Percentiles rank a stretch among this genome's conserved stretches.
phyloP scores from a whole-genome alignment of 495 filamentous ascomycete species.

The Haplographium delicatum region DNA sequence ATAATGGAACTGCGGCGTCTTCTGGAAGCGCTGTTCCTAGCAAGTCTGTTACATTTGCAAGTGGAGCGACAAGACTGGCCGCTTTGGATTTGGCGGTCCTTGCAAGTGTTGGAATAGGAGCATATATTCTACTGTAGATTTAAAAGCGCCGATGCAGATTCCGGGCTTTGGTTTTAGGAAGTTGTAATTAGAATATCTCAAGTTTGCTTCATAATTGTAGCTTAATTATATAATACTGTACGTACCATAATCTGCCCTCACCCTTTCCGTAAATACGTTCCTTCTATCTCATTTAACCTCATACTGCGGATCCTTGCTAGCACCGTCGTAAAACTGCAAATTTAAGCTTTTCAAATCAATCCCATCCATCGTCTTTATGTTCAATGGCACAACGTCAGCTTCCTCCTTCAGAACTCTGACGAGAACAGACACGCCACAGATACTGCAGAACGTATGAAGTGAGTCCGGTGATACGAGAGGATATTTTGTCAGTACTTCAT shows the following conservation, averaged over 20 bases:
- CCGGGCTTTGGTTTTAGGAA: too few species aligned
- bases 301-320: slow-evolving; percentile 10
- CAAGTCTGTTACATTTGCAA: too few species aligned
- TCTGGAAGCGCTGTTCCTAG: too few species aligned
- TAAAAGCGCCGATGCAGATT: too few species aligned
- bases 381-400: slow-evolving; percentile 12
- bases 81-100: too few species aligned
- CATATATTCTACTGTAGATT: too few species aligned
- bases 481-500: slow-evolving; percentile 12
- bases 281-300: neutral
- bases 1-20: neutral
- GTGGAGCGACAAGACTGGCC: too few species aligned
- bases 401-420: slow-evolving; percentile 9
- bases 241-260: too few species aligned
- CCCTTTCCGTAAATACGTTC: neutral
- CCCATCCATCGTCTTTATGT: slow-evolving; percentile 14
- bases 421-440: slow-evolving; percentile 12
- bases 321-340: slow-evolving; percentile 11
- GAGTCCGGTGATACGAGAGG: slow-evolving; percentile 9
- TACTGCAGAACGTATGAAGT: slow-evolving; percentile 17
- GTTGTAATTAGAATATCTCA: too few species aligned
- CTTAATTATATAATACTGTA: too few species aligned
- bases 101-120: too few species aligned
- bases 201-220: too few species aligned
- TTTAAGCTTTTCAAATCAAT: slow-evolving; percentile 4